A percentile compares a stretch with the other conserved stretches of the same genome.
phyloP scores from a whole-genome alignment of 371 early-diverging fungal species.

The Haplosporangium sp. region DNA sequence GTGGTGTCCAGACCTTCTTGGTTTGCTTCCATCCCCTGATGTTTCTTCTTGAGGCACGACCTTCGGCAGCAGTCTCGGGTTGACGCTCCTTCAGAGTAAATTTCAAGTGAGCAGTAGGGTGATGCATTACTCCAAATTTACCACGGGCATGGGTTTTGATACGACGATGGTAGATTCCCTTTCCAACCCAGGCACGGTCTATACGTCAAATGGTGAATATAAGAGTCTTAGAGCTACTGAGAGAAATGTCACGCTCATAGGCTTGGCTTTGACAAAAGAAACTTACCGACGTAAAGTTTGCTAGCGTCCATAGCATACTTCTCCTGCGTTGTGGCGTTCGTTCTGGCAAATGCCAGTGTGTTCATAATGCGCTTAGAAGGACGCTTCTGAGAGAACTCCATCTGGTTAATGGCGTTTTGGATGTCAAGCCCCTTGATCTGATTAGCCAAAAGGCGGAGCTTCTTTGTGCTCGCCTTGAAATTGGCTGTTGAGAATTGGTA shows the following conservation, averaged over 20 bases:
- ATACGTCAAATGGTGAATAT: slow-evolving; percentile 13
- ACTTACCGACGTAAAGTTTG: slow-evolving; percentile 65
- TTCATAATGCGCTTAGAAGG: slow-evolving; percentile 78
- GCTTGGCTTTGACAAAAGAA: background rate
- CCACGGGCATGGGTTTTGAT: slow-evolving; percentile 86
- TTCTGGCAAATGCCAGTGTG: slow-evolving; percentile 79
- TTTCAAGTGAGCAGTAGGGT: slow-evolving; percentile 86
- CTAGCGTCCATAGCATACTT: slow-evolving; percentile 69
- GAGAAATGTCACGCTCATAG: no score
- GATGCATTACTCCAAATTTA: slow-evolving; percentile 83
- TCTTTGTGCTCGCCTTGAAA: slow-evolving; percentile 82
- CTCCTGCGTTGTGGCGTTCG: slow-evolving; percentile 77
- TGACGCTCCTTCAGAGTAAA: slow-evolving; percentile 77
- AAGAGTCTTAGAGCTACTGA: background rate
- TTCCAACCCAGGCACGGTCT: slow-evolving; percentile 91
- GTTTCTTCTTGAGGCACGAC: slow-evolving; percentile 62
- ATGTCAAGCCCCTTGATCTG: slow-evolving; percentile 84
- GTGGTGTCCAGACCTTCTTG: slow-evolving; percentile 79
- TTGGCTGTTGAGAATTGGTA: slow-evolving; percentile 77
- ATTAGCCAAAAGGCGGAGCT: slow-evolving; percentile 88
- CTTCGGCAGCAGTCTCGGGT: slow-evolving; percentile 42
- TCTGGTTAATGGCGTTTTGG: slow-evolving; percentile 87
- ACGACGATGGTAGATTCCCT: slow-evolving; percentile 81
- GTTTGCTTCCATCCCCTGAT: slow-evolving; percentile 72
- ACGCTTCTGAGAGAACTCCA: slow-evolving; percentile 87